Percentiles rank a stretch among this genome's conserved stretches.
Evolutionary conservation across 257 asterid genomes (phyloP).

Genomic region (Plantago elongata): DNA sequence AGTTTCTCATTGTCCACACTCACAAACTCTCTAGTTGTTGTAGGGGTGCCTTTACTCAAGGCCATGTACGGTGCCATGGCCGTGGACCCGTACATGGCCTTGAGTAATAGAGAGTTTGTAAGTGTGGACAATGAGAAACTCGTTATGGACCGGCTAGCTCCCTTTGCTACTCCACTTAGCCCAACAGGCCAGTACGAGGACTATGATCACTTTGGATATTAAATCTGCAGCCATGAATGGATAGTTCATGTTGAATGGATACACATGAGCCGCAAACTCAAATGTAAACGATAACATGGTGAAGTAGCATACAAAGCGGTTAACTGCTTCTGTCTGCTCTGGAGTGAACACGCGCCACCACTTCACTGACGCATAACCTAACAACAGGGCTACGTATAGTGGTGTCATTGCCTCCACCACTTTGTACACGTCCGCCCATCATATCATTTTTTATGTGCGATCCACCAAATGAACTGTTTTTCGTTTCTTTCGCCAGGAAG

Average conservation of each 20-base stretch:
- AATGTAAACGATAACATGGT: constrained; percentile 50
- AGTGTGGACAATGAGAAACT: constrained; percentile 48
- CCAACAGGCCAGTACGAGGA: constrained; percentile 32
- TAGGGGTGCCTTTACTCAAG: constrained; percentile 53
- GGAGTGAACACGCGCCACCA: constrained; percentile 55
- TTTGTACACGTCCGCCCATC: constrained; percentile 52
- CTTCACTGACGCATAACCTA: constrained; percentile 50
- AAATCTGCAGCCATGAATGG: constrained; percentile 45
- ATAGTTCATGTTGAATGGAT: constrained; percentile 58
- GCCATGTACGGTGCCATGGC: constrained; percentile 58
- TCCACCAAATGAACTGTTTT: too few species aligned
- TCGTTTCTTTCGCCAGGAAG: too few species aligned
- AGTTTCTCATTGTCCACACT: constrained; percentile 48
- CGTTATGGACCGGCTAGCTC: constrained; percentile 53
- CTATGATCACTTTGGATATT: constrained; percentile 42
- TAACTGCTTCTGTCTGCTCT: constrained; percentile 50
- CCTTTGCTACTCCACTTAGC: constrained; percentile 40
- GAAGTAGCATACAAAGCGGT: constrained; percentile 38
- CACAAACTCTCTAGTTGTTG: constrained; percentile 50
- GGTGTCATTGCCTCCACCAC: constrained; percentile 51
- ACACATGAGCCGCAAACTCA: constrained; percentile 45
- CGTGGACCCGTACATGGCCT: constrained; percentile 58
- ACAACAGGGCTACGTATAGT: constrained; percentile 42
- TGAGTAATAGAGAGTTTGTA: constrained; percentile 41
- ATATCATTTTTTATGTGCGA: constrained; percentile 34